Base-by-base conservation (phyloP, 176 grass and related monocot species). In the Oryza coarctata region DNA sequence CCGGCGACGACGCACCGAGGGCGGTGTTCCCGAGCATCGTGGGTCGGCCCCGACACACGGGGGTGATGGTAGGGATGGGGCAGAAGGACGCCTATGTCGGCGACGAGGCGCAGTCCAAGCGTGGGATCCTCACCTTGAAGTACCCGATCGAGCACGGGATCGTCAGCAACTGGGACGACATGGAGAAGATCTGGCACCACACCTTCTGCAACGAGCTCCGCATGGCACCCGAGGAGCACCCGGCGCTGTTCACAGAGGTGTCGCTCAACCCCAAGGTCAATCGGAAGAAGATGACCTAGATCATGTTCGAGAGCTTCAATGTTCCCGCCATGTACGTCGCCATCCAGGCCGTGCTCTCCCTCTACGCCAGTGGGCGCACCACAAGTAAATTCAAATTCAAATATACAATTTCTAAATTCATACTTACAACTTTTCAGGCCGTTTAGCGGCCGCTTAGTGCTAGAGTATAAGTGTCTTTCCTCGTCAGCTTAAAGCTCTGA, bases 121-220 rank as follows among this genome's bases (percentile, higher is more conserved):
- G 86, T 8, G 86, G 86, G n/a, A 87, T 87, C 72, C 86, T 87
- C 10, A 87, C 79, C 15, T 66, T 87, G 9, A 87, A 87, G 73
- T 80, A 88, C 38, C 87, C 87, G 0, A 88, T 88, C 23, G 87
- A 88, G 87, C 81, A 84, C 8, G 87, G 87, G 7, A 84, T 88
- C 0, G 81, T 88, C n/a, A 75, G 82, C 70, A 84, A 88, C 76
- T 88, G 87, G 81, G 87, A 84, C 0, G 87, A 88, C 76, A 88
- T 88, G 86, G 86, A 87, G 73, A 87, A 87, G 73, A 87, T 87
- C 7, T 87, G 85, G 85, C 85, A 87, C n/a, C 85, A 87, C 73
- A 82, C 85, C 0, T 87, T 87, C 73, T 87, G 82, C 79, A 87
- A 87, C 3, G 85, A 87, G 72, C 85, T 87, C n/a, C 85, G 85